Percentiles rank a stretch among this genome's conserved stretches.
Conservation (phyloP, 2,329 filamentous ascomycete genomes). For the Botrytis elliptica region DNA sequence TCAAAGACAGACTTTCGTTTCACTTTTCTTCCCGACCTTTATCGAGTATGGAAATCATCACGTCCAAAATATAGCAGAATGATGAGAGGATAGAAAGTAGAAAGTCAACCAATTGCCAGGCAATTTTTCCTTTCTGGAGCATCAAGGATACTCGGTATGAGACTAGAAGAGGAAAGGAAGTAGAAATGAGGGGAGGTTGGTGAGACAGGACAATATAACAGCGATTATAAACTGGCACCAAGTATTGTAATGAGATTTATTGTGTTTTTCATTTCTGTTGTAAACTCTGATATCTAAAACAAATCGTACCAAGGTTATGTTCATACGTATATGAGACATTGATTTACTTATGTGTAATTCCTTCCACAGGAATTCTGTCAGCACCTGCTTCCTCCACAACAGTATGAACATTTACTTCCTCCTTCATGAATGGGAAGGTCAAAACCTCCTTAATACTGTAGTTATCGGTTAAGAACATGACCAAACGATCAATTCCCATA, state of each 20-base stretch:
- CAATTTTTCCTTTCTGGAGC: neutral
- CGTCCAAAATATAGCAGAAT: neutral
- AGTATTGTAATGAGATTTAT: neutral
- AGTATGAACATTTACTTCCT: slow-evolving; percentile 54
- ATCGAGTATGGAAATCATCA: neutral
- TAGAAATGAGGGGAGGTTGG: neutral
- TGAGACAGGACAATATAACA: neutral
- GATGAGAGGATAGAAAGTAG: neutral
- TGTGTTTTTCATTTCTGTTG: neutral
- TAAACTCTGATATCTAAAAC: neutral
- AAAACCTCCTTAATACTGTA: slow-evolving; percentile 96
- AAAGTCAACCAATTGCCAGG: neutral
- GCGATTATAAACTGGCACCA: neutral
- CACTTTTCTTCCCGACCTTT: neutral
- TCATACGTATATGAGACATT: neutral
- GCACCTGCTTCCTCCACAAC: slow-evolving; percentile 64
- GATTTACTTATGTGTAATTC: slow-evolving; percentile 43
- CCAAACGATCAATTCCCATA: slow-evolving; percentile 89
- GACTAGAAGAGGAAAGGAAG: neutral
- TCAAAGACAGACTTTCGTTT: neutral
- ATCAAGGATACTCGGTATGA: neutral
- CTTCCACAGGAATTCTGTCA: slow-evolving; percentile 59
- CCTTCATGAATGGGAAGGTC: slow-evolving; percentile 98
- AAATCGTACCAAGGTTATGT: neutral
- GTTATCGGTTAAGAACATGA: slow-evolving; percentile 95